phyloP scores from a whole-genome alignment of 371 early-diverging fungal genomes.

The Entomophthora muscae region DNA sequence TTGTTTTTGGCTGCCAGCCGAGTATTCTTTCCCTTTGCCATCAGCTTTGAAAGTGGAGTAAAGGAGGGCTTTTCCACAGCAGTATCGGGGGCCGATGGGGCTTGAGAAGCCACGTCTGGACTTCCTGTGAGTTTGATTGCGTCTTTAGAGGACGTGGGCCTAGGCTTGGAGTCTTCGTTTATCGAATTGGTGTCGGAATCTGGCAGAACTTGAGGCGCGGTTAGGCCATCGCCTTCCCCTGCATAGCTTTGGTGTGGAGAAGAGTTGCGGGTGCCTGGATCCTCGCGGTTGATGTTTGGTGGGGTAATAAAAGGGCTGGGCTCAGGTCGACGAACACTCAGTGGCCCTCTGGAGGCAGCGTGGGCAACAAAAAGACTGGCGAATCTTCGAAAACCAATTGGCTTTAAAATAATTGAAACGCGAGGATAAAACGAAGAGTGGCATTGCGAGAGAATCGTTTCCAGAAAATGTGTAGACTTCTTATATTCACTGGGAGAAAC shows the following conservation, averaged over 20 bases:
- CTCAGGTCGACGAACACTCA: background rate
- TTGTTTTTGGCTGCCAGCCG: background rate
- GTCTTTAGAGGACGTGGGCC: background rate
- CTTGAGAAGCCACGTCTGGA: too few species aligned
- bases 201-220: background rate
- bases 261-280: background rate
- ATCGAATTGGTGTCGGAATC: background rate
- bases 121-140: background rate
- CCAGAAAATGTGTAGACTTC: constrained; percentile 2
- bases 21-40: background rate
- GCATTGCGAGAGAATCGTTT: background rate
- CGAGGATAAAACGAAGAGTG: constrained; percentile 3
- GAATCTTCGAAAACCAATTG: constrained; percentile 7
- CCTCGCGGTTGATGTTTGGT: too few species aligned
- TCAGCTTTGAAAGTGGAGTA: constrained; percentile 9
- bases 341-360: background rate
- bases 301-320: background rate
- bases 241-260: background rate
- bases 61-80: background rate
- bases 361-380: background rate
- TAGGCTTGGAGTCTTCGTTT: background rate
- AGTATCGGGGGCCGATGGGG: background rate
- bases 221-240: background rate
- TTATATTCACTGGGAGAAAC: background rate
- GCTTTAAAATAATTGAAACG: constrained; percentile 6